These are phyloP conservation scores for Dipodascopsis tothii DNA, from an alignment of 805 yeast species.

Conservation along the genomic window DNA sequence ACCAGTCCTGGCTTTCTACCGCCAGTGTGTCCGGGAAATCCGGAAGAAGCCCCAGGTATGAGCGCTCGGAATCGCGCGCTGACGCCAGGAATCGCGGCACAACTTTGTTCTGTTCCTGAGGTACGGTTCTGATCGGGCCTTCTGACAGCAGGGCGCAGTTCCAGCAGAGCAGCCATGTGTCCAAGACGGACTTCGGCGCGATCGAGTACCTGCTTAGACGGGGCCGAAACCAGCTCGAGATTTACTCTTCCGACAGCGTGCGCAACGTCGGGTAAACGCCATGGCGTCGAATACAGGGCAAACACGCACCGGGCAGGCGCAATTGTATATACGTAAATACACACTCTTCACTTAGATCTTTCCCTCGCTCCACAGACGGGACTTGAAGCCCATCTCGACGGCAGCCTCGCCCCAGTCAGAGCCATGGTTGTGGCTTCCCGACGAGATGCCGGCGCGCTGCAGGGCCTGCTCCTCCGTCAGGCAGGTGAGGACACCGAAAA, in stretches of 20 bases:
- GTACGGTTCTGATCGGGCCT: conserved; percentile 2
- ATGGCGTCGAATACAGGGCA: no score
- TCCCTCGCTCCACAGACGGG: conserved; percentile 21
- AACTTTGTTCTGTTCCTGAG: conserved; percentile 45
- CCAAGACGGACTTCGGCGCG: conserved; percentile 74
- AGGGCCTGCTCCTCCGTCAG: conserved; percentile 90
- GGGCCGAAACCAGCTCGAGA: conserved; percentile 65
- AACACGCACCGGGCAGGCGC: not conserved
- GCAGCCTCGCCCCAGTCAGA: conserved; percentile 99
- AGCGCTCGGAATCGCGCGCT: not conserved
- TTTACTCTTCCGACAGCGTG: conserved; percentile 63
- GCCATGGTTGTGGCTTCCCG: conserved; percentile 82
- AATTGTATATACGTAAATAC: not conserved
- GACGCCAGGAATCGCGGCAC: conserved; percentile 33
- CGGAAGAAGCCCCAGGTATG: conserved; percentile 40
- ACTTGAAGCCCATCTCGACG: conserved; percentile 70
- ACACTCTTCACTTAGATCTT: conserved; percentile 4
- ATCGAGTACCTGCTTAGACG: conserved; percentile 75
- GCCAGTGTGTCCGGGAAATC: conserved; percentile 42
- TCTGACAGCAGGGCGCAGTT: conserved; percentile 44
- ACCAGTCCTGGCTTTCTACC: conserved; percentile 40
- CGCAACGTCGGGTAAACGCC: conserved; percentile 44
- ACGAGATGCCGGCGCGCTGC: conserved; percentile 76
- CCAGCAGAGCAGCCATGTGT: conserved; percentile 44
- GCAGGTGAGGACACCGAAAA: conserved; percentile 90